Evolutionary conservation across 371 early-diverging fungal genomes (phyloP).

Genomic region (Globomyces sp.): DNA sequence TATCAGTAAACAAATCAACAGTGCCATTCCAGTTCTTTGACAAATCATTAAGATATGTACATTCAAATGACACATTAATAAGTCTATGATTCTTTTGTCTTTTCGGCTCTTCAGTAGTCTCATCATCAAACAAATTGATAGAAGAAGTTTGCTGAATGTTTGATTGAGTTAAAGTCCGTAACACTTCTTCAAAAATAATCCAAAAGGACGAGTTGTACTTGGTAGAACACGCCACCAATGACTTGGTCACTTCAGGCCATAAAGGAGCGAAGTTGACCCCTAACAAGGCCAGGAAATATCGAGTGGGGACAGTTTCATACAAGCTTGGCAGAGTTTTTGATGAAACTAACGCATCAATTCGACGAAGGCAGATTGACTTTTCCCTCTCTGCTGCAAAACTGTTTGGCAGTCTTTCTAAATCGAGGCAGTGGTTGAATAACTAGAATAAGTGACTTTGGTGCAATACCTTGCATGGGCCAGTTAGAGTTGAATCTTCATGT

Average conservation of each 20-base stretch:
- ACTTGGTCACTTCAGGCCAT: conserved; percentile 75
- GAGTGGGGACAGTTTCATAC: conserved; percentile 64
- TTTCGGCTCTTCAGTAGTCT: too few relatives aligned
- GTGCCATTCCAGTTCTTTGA: neutral
- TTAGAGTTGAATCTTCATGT: conserved; percentile 31
- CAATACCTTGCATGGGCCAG: conserved; percentile 26
- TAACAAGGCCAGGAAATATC: conserved; percentile 58
- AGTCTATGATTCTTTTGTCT: too few relatives aligned
- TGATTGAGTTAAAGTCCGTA: neutral
- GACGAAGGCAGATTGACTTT: conserved; percentile 70
- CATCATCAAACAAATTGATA: too few relatives aligned
- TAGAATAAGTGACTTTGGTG: too few relatives aligned
- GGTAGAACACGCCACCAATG: conserved; percentile 41
- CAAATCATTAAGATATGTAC: conserved; percentile 11
- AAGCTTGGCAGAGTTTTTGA: conserved; percentile 61
- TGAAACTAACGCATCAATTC: conserved; percentile 57
- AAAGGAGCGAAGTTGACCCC: conserved; percentile 76
- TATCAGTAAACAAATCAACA: neutral
- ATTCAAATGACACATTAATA: neutral
- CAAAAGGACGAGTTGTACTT: conserved; percentile 17
- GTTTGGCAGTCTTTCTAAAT: conserved; percentile 63
- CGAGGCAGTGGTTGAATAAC: conserved; percentile 50
- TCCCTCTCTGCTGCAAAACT: conserved; percentile 71
- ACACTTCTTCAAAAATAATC: conserved; percentile 11
- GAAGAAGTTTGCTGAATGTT: neutral